Evolutionary conservation across 2,329 filamentous ascomycete genomes (phyloP).

Genomic region (Exophiala oligosperma): DNA sequence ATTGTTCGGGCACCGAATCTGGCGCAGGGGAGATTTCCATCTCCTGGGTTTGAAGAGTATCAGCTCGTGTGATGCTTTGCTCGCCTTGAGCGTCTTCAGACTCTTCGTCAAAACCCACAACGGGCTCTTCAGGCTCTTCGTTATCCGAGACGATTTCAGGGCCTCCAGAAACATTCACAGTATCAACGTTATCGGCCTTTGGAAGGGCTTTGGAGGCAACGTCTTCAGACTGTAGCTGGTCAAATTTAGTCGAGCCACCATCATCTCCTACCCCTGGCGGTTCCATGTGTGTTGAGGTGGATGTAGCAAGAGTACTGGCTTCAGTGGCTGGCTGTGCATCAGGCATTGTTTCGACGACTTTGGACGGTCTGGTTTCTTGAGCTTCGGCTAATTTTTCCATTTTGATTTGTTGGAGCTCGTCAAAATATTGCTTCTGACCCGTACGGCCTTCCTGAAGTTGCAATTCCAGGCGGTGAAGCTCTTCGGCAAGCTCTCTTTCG

Average conservation of each 20-base stretch:
- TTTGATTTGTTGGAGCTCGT: constrained; percentile 51
- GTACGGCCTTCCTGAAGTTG: constrained; percentile 41
- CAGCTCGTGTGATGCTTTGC: background rate
- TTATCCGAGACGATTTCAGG: background rate
- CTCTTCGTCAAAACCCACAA: background rate
- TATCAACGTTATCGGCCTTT: no score
- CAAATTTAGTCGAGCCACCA: background rate
- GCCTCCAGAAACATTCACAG: background rate
- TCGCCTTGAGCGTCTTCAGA: background rate
- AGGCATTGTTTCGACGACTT: background rate
- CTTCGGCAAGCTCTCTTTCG: constrained; percentile 42
- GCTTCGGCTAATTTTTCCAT: constrained; percentile 41
- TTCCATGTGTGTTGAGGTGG: background rate
- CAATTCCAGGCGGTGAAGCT: constrained; percentile 45
- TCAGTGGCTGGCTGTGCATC: background rate
- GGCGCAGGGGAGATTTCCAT: constrained; percentile 26
- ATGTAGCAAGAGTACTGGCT: background rate
- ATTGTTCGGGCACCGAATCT: constrained; percentile 9
- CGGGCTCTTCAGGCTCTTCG: background rate
- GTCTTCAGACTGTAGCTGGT: background rate
- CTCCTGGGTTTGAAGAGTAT: constrained; percentile 16
- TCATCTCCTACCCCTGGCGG: background rate
- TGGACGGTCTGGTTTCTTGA: background rate
- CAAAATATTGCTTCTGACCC: constrained; percentile 44
- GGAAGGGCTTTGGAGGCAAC: no score